These are phyloP conservation scores for Ascochyta clinopodiicola DNA, from an alignment of 2,329 filamentous ascomycete genomes.

Conservation along the genomic window DNA sequence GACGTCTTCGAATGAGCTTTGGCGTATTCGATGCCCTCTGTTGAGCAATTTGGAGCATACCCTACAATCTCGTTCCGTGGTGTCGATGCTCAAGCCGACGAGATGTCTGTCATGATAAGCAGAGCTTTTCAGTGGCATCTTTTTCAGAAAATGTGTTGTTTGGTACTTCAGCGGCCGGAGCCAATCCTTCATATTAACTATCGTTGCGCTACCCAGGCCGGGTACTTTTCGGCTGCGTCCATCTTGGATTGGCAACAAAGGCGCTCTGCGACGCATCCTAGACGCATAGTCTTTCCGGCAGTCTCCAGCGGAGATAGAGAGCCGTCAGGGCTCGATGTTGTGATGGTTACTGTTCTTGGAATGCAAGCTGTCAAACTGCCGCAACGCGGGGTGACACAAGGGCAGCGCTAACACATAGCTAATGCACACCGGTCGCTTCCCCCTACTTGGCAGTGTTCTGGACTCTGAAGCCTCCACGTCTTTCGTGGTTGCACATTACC, in stretches of 20 bases:
- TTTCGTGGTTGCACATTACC: constrained; percentile 1
- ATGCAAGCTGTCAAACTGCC: not conserved
- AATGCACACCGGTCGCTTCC: constrained; percentile 7
- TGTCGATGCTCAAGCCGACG: too few relatives aligned
- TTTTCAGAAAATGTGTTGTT: too few relatives aligned
- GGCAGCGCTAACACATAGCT: not conserved
- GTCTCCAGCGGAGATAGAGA: not conserved
- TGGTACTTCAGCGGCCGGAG: too few relatives aligned
- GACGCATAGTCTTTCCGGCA: not conserved
- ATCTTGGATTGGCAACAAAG: too few relatives aligned
- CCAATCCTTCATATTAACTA: too few relatives aligned
- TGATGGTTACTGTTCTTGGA: not conserved
- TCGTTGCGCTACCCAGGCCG: too few relatives aligned
- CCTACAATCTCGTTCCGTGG: too few relatives aligned
- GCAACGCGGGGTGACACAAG: not conserved
- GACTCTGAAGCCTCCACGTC: constrained; percentile 6
- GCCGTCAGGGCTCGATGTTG: not conserved
- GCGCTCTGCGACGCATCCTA: not conserved
- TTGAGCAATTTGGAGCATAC: too few relatives aligned
- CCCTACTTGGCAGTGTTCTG: constrained; percentile 5
- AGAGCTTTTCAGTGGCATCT: too few relatives aligned
- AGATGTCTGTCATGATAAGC: too few relatives aligned
- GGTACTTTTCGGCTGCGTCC: too few relatives aligned
- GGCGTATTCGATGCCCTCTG: not conserved
- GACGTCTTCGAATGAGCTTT: not conserved